Evolutionary conservation across 75 land plant species (phyloP), one percentile per base, ranked within the genome.

Genomic region (Larix kaempferi): DNA sequence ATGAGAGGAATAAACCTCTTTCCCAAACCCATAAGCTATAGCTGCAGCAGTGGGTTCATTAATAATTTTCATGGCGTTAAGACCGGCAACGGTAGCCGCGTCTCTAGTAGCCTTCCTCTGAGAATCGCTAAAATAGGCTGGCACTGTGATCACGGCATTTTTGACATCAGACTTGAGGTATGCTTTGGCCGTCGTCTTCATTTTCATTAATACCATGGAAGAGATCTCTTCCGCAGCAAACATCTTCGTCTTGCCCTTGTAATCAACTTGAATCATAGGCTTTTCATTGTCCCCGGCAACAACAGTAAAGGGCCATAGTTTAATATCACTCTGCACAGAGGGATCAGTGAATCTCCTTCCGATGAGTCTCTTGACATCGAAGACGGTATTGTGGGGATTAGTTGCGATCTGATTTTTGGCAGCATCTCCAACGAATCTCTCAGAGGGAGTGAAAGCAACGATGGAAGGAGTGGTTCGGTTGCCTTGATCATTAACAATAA

Each of bases 321-420:
- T 33, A 1, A 76, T 35, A 41, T 78, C 81, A 14, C 23, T 54
- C 81, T 59, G 82, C 60, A 81, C 59, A 29, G 52, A 77, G 8
- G 80, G 37, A 64, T 81, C 82, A 12, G 29, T 44, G 39, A 81
- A 66, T 23, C 66, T 14, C 59, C 82, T 39, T 22, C 81, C 74
- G n/a, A 81, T 81, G 44, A 81, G 73, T 21, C 82, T 72, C 80
- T 81, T 79, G 59, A 62, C 78, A 73, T 79, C 80, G 60, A 69
- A 37, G 41, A 77, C 74, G 29, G 69, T 65, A 39, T 65, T 65
- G 5, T 22, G 17, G 27, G 37, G n/a, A n/a, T 59, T 59, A n/a
- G 3, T 19, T 19, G 77, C 11, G 15, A 62, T 23, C 35, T 59
- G 77, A 16, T 22, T 3, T 16, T 59, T 76, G 61, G 77, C 77